These are phyloP conservation scores for Albizia julibrissin DNA, from an alignment of 306 rosid species.

Conservation along the genomic window DNA sequence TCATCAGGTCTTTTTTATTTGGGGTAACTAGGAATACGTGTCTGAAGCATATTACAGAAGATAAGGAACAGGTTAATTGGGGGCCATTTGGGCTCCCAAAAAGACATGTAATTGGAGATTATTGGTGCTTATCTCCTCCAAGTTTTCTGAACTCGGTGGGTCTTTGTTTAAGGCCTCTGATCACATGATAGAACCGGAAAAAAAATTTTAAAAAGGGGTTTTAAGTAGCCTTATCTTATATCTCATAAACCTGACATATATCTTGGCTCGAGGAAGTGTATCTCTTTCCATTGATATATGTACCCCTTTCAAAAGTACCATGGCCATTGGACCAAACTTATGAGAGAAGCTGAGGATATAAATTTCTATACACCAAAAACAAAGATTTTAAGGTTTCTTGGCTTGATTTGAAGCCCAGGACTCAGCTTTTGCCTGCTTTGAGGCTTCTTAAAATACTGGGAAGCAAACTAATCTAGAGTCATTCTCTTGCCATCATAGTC, in stretches of 20 bases:
- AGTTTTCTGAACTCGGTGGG: slow-evolving; percentile 21
- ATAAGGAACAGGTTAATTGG: neutral
- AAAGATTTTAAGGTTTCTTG: neutral
- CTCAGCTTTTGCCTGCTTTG: slow-evolving; percentile 34
- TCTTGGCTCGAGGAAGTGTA: neutral
- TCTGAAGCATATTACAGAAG: slow-evolving; percentile 37
- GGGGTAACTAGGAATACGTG: neutral
- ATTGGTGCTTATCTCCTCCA: slow-evolving; percentile 34
- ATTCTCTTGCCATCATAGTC: too few species aligned
- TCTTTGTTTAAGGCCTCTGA: slow-evolving; percentile 44
- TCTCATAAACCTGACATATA: neutral
- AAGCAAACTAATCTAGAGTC: neutral
- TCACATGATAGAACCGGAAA: slow-evolving; percentile 55
- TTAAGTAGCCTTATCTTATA: slow-evolving; percentile 58
- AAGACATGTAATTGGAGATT: slow-evolving; percentile 46
- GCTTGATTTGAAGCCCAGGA: slow-evolving; percentile 34
- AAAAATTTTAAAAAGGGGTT: slow-evolving; percentile 38
- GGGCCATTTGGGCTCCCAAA: neutral
- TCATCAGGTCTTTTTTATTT: neutral
- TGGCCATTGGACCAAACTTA: neutral
- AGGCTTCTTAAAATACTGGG: neutral
- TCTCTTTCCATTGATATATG: neutral
- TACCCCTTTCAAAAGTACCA: neutral
- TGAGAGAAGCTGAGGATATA: neutral
- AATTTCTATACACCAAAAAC: slow-evolving; percentile 7